Evolutionary conservation across 306 rosid species (phyloP), one percentile per base, ranked within the genome.

Genomic region (Ormosia semicastrata): DNA sequence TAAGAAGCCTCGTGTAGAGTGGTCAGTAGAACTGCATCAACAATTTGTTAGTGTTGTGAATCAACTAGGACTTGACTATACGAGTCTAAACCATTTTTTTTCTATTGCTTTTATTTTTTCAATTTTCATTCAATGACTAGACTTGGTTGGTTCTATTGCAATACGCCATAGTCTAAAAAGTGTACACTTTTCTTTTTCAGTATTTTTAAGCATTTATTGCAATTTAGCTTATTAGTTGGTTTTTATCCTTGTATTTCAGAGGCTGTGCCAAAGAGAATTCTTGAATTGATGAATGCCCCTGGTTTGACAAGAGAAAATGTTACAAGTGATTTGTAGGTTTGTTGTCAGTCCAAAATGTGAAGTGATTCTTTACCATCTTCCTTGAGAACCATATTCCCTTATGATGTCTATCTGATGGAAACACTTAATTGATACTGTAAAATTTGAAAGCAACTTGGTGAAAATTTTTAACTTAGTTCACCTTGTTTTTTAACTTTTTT

Each of bases 281-380:
- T 91, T 14, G 89, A 86, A 73, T 34, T 78, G 80, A 93, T 93
- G 97, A 85, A 90, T 60, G 86, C 75, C n/a, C 88, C 93, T 44
- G 86, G 78, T 56, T 82, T 91, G 78, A 87, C 91, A 49, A 87
- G 97, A 84, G 93, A 83, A 63, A 87, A 90, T 54, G 89, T 93
- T 18, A 94, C 97, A 1, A 93, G 98, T 68, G 94, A 93, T 78
- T 54, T 93, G 73, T 94, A 91, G 98, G 97, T 90, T 47, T 41
- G 64, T 69, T 56, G 40, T 33, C 12, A 49, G 71, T 76, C 74
- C 49, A 59, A 57, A 75, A 47, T 60, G 40, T 60, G 41, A 50
- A 47, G 32, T 50, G n/a, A 53, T 13, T 76, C 4, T 41, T 40
- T 39, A 60, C 58, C 56, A 29, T 53, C 39, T 78, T 57, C 47